phyloP scores from a whole-genome alignment of 1,284 basidiomycete species.

The Neonothopanus nambi region DNA sequence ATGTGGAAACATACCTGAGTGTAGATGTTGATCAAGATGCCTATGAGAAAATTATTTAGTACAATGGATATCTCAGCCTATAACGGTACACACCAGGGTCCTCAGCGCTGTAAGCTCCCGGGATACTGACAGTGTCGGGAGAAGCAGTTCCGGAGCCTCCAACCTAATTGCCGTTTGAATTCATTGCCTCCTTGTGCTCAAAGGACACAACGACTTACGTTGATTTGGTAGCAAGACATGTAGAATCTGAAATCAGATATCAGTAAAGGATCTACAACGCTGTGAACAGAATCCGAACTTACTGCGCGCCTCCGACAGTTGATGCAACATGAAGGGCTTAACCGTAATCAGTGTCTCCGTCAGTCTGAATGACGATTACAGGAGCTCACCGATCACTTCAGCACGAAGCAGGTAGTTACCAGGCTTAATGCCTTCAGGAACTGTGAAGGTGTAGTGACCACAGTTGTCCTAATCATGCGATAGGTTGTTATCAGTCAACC shows the following conservation, averaged over 20 bases:
- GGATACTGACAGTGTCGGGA: slow-evolving; percentile 47
- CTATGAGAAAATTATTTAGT: background rate
- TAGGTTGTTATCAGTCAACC: background rate
- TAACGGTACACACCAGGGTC: slow-evolving; percentile 37
- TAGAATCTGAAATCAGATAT: slow-evolving; percentile 37
- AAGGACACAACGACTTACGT: slow-evolving; percentile 27
- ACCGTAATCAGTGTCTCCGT: background rate
- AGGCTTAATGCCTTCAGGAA: slow-evolving; percentile 44
- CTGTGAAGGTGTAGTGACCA: slow-evolving; percentile 50
- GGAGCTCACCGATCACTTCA: slow-evolving; percentile 48
- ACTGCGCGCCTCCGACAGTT: slow-evolving; percentile 46
- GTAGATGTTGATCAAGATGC: slow-evolving; percentile 35
- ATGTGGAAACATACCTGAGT: too few relatives aligned
- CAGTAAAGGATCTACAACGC: background rate
- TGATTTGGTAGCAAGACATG: slow-evolving; percentile 52
- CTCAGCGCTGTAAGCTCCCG: slow-evolving; percentile 43
- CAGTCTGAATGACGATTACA: background rate
- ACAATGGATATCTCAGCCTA: too few relatives aligned
- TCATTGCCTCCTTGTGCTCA: slow-evolving; percentile 11
- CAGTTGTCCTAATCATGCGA: slow-evolving; percentile 41
- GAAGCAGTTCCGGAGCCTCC: slow-evolving; percentile 36
- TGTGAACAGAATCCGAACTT: slow-evolving; percentile 1
- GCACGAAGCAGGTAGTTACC: slow-evolving; percentile 54
- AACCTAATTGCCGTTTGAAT: slow-evolving; percentile 24
- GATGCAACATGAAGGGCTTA: slow-evolving; percentile 49